phyloP scores from a whole-genome alignment of 2,329 filamentous ascomycete species.

The Balansia obtecta region DNA sequence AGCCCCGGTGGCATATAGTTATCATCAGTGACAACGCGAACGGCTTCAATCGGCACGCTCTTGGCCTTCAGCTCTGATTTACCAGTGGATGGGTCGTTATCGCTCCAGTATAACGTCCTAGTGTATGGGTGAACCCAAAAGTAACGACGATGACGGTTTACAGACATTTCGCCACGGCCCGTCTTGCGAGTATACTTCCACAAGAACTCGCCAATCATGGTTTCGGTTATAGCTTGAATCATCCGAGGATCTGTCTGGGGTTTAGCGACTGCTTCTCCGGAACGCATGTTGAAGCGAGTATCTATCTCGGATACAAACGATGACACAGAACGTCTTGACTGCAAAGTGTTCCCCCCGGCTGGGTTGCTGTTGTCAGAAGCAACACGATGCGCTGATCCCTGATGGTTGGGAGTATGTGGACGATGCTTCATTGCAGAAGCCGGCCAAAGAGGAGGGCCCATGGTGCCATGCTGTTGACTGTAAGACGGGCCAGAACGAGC shows the following conservation, averaged over 20 bases:
- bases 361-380: constrained; percentile 35
- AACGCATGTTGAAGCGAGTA: constrained; percentile 67
- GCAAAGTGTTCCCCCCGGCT: constrained; percentile 25
- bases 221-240: constrained; percentile 98
- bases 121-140: constrained; percentile 99
- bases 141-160: constrained; percentile 83
- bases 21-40: constrained; percentile 83
- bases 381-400: constrained; percentile 33
- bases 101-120: constrained; percentile 91
- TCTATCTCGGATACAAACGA: constrained; percentile 95
- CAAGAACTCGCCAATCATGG: constrained; percentile 97
- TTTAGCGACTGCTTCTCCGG: constrained; percentile 44
- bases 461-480: constrained; percentile 34
- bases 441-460: constrained; percentile 78
- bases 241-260: constrained; percentile 82
- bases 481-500: constrained; percentile 48
- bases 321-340: constrained; percentile 58
- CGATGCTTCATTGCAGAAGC: constrained; percentile 55
- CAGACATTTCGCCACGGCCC: constrained; percentile 78
- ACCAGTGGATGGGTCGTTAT: constrained; percentile 72
- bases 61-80: constrained; percentile 66
- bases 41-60: constrained; percentile 87
- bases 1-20: constrained; percentile 92
- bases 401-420: constrained; percentile 49
- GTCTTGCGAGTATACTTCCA: constrained; percentile 98